Evolutionary conservation across 371 early-diverging fungal species (phyloP).

Genomic region (Circinella minor): DNA sequence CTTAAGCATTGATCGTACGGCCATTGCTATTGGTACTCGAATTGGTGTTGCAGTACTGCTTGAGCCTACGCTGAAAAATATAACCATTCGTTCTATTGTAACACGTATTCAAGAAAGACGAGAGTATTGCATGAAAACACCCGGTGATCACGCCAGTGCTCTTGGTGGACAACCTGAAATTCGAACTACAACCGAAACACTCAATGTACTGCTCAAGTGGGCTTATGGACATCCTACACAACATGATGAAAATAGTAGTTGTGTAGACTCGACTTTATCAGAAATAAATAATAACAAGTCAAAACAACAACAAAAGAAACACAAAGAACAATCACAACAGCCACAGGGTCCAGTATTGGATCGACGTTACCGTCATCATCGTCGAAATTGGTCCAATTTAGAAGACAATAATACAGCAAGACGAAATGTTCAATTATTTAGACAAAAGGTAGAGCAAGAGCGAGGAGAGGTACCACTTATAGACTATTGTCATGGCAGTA

Average conservation of each 20-base stretch:
- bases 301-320: not conserved
- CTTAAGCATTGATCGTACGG: slow-evolving; percentile 43
- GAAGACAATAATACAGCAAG: not conserved
- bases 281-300: not conserved
- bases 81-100: slow-evolving; percentile 26
- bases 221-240: slow-evolving; percentile 34
- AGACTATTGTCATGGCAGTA: not conserved
- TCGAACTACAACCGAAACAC: slow-evolving; percentile 1
- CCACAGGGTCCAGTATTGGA: not conserved
- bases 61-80: slow-evolving; percentile 28
- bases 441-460: not conserved
- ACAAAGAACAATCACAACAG: not conserved
- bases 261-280: not conserved
- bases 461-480: not conserved
- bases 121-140: slow-evolving; percentile 36
- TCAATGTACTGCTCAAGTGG: slow-evolving; percentile 34
- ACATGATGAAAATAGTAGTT: slow-evolving; percentile 11
- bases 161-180: slow-evolving; percentile 20
- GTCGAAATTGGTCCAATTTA: slow-evolving; percentile 2
- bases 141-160: slow-evolving; percentile 23
- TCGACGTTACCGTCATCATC: slow-evolving; percentile 17
- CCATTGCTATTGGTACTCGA: slow-evolving; percentile 47
- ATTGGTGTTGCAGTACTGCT: slow-evolving; percentile 39
- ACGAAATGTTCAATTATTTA: slow-evolving; percentile 1
- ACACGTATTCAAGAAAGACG: slow-evolving; percentile 28